A percentile compares a stretch with the other conserved stretches of the same genome.
Evolutionary conservation across 106 monocot genomes (phyloP).

Genomic region (Agapanthus africanus): DNA sequence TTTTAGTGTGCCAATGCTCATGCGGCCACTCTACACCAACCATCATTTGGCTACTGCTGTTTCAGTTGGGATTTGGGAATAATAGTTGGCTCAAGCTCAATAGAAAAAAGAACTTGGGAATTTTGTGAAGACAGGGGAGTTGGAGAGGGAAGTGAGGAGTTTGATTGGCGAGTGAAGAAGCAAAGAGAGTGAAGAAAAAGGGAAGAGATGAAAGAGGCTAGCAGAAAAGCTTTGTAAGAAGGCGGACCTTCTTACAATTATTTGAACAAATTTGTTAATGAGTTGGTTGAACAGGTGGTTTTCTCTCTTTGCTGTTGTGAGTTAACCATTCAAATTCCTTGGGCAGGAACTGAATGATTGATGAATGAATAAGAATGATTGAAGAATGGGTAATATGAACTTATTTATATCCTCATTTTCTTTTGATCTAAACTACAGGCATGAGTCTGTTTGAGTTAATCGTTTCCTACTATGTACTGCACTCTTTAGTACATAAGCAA

Average conservation of each 20-base stretch:
- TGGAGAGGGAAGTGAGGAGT: constrained; percentile 12
- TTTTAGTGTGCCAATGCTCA: constrained; percentile 19
- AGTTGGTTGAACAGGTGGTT: too few species aligned
- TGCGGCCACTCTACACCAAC: constrained; percentile 19
- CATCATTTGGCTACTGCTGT: constrained; percentile 13
- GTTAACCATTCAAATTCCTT: too few species aligned
- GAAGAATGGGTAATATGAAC: too few species aligned
- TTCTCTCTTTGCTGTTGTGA: too few species aligned
- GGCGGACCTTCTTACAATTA: constrained; percentile 23
- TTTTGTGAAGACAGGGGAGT: constrained; percentile 3
- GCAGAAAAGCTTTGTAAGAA: constrained; percentile 16
- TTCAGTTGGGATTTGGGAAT: constrained; percentile 10
- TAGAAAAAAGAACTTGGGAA: background rate
- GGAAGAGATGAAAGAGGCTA: constrained; percentile 6
- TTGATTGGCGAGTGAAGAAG: constrained; percentile 17
- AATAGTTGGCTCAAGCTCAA: background rate
- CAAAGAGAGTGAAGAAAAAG: constrained; percentile 23
- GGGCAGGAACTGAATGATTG: too few species aligned
- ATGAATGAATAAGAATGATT: too few species aligned
- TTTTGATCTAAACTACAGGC: too few species aligned
- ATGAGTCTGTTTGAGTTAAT: too few species aligned
- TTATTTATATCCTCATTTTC: too few species aligned
- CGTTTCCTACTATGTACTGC: too few species aligned
- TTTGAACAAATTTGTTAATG: background rate
- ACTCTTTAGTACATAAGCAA: too few species aligned